Evolutionary conservation across 352 stramenopile species (phyloP).

Genomic region (Pythium aristosporum): DNA sequence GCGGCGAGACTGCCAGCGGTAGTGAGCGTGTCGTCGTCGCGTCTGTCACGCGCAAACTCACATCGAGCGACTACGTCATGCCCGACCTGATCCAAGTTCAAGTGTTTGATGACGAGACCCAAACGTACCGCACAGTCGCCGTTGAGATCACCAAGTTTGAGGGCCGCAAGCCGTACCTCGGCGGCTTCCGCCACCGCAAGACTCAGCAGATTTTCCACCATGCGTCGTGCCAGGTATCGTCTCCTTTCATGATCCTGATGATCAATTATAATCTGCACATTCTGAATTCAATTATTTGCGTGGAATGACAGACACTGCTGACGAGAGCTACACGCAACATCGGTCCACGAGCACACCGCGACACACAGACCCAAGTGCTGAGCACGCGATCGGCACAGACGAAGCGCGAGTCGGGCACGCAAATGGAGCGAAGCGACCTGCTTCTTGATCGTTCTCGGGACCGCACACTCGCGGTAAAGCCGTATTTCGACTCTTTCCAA

Average conservation of each 20-base stretch:
- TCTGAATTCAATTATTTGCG: too few relatives aligned
- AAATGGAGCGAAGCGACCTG: conserved; percentile 85
- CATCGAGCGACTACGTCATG: conserved; percentile 79
- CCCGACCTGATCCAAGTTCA: conserved; percentile 79
- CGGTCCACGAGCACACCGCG: conserved; percentile 56
- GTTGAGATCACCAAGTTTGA: conserved; percentile 81
- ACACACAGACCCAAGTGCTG: conserved; percentile 89
- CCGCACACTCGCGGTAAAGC: conserved; percentile 49
- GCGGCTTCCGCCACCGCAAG: conserved; percentile 87
- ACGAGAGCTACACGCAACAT: conserved; percentile 43
- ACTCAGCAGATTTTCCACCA: conserved; percentile 91
- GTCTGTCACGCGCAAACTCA: conserved; percentile 40
- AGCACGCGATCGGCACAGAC: conserved; percentile 83
- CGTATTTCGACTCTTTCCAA: conserved; percentile 91
- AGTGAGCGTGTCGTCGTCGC: conserved; percentile 46
- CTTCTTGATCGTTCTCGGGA: conserved; percentile 70
- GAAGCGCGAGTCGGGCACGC: conserved; percentile 86
- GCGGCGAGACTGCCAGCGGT: conserved; percentile 13
- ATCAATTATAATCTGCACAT: too few relatives aligned
- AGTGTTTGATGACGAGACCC: conserved; percentile 58
- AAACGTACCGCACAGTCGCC: conserved; percentile 47
- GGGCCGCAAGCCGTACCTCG: conserved; percentile 83
- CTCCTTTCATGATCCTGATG: too few relatives aligned
- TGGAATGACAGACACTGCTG: too few relatives aligned
- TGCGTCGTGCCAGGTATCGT: conserved; percentile 71